Conservation (phyloP, 805 yeast genomes). For the Soucietia sequanensis region DNA sequence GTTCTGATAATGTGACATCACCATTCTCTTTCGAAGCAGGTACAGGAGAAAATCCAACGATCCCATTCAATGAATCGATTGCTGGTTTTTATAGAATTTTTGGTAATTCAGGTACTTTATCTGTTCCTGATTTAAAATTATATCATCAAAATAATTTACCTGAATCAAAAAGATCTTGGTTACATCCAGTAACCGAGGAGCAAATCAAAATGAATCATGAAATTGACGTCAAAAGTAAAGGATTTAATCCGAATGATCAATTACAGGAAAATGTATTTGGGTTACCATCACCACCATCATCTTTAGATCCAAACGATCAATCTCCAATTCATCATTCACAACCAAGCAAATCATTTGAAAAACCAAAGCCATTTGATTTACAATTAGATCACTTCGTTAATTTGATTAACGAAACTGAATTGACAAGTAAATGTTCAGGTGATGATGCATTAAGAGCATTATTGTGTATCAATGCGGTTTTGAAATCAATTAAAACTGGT, state of each 20-base stretch:
- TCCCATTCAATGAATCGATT: slow-evolving; percentile 28
- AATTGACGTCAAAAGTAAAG: slow-evolving; percentile 4
- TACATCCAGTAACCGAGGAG: slow-evolving; percentile 22
- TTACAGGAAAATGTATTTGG: slow-evolving; percentile 9
- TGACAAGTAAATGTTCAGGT: slow-evolving; percentile 26
- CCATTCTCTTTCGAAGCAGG: slow-evolving; percentile 43
- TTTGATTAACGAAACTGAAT: slow-evolving; percentile 28
- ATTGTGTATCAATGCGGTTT: slow-evolving; percentile 35
- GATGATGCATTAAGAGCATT: slow-evolving; percentile 34
- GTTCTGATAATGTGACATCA: slow-evolving; percentile 40
- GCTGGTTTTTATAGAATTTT: slow-evolving; percentile 39
- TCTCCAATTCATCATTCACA: slow-evolving; percentile 19
- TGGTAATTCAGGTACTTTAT: slow-evolving; percentile 38
- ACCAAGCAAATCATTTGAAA: slow-evolving; percentile 6
- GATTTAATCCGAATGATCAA: no score
- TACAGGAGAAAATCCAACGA: slow-evolving; percentile 44
- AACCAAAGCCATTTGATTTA: slow-evolving; percentile 34
- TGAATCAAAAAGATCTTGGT: slow-evolving; percentile 24
- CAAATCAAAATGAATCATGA: slow-evolving; percentile 16
- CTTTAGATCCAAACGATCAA: slow-evolving; percentile 21
- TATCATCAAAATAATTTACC: slow-evolving; percentile 27
- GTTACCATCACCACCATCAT: slow-evolving; percentile 30
- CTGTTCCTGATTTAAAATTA: slow-evolving; percentile 39
- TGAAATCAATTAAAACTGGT: slow-evolving; percentile 29
- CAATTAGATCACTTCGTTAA: slow-evolving; percentile 40